Evolutionary conservation across 306 rosid genomes (phyloP).

Genomic region (Medicago ruthenica): DNA sequence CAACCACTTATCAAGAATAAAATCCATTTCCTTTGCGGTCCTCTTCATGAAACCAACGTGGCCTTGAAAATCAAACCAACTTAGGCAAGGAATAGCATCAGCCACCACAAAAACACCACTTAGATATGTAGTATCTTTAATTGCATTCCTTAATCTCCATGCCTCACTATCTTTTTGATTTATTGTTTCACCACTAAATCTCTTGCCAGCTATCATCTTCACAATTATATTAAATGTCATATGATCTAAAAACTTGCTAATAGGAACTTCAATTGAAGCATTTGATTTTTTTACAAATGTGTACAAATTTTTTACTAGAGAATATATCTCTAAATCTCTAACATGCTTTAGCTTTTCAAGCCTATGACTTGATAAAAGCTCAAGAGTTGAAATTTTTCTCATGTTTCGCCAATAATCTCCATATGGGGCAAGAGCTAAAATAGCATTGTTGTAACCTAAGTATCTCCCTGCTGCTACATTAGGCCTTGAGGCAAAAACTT

Average conservation of each 20-base stretch:
- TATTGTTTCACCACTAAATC: slow-evolving; percentile 29
- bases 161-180: slow-evolving; percentile 47
- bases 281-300: background rate
- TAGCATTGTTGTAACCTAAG: slow-evolving; percentile 56
- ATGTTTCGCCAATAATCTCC: slow-evolving; percentile 70
- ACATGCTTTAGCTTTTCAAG: slow-evolving; percentile 54
- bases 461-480: slow-evolving; percentile 42
- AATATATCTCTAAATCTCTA: slow-evolving; percentile 43
- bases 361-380: slow-evolving; percentile 46
- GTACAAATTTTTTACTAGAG: slow-evolving; percentile 52
- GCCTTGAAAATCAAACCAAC: slow-evolving; percentile 61
- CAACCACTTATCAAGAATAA: slow-evolving; percentile 56
- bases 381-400: slow-evolving; percentile 52
- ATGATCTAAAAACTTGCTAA: slow-evolving; percentile 54
- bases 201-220: slow-evolving; percentile 60
- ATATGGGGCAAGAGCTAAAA: slow-evolving; percentile 59
- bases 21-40: slow-evolving; percentile 46
- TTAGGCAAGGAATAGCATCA: slow-evolving; percentile 52
- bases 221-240: slow-evolving; percentile 57
- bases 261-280: slow-evolving; percentile 22
- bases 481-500: slow-evolving; percentile 50
- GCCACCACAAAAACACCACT: slow-evolving; percentile 62
- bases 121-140: slow-evolving; percentile 53
- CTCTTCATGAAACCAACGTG: slow-evolving; percentile 62
- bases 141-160: slow-evolving; percentile 45